Evolutionary conservation across 441 rosid genomes (phyloP), one percentile per base, ranked within the genome.

Genomic region (Kokia cookei): DNA sequence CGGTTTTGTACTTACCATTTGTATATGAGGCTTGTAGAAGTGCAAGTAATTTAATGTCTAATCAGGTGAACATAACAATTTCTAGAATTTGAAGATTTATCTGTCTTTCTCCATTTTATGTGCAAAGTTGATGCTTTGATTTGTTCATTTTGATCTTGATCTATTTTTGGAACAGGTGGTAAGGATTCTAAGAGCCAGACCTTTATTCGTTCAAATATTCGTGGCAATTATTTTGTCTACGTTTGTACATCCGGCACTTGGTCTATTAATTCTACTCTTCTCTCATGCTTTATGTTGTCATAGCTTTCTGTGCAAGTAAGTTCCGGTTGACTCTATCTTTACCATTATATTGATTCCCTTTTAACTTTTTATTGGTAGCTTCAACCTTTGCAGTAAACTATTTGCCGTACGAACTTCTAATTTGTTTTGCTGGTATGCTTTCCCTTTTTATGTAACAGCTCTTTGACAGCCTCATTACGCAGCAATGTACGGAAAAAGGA

Each of bases 161-260:
- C 73, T 77, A 19, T 53, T 85, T 10, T 12, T 71, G 66, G 77
- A 80, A 82, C 96, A 96, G 99, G 95, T 86, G 54, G 74, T 87
- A 58, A 82, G 91, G 87, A 78, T 88, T 82, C 80, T 90, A 75
- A 87, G 87, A 82, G 83, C 82, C 70, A 88, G 90, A 79, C 85
- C 87, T 22, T 81, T 81, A 57, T 72, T 89, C 51, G 81, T 89
- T 76, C 83, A 86, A 64, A 78, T 91, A 69, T 77, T 85, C 66
- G 79, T 73, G 53, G 93, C 94, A 45, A 83, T 88, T 83, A 73
- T 81, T 73, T 80, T 93, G 81, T 93, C 84, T 45, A 84, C 89
- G 82, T 81, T 92, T 77, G 87, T 96, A 75, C 99, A 93, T 84
- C 98, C 97, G 7, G 94, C 97, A 6, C 83, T 96, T 84, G 96